phyloP scores from a whole-genome alignment of 78 protist genomes.

The Acrasis kona region DNA sequence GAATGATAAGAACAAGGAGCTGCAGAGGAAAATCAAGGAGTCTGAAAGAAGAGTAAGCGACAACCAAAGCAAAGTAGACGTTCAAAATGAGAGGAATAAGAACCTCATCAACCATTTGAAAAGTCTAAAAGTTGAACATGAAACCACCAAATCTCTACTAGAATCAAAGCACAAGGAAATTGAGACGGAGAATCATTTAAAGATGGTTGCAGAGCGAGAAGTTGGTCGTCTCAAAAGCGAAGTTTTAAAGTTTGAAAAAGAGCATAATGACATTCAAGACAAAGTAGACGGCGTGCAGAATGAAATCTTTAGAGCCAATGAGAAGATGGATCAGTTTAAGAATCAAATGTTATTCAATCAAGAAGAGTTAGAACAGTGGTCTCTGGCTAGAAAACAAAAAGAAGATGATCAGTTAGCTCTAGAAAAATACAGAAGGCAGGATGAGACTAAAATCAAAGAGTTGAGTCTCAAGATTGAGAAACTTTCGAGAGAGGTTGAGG shows the following conservation, averaged over 20 bases:
- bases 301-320: constrained; percentile 45
- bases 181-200: constrained; percentile 49
- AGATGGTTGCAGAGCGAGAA: constrained; percentile 48
- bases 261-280: constrained; percentile 26
- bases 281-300: constrained; percentile 30
- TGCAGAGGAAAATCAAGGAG: neutral
- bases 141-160: constrained; percentile 29
- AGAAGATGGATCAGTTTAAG: constrained; percentile 48
- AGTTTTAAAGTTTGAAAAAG: neutral
- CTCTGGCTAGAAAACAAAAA: constrained; percentile 48
- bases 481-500: constrained; percentile 20
- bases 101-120: constrained; percentile 46
- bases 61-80: neutral
- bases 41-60: neutral
- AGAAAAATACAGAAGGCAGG: neutral
- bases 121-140: constrained; percentile 31
- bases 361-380: constrained; percentile 62
- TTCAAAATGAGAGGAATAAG: constrained; percentile 1
- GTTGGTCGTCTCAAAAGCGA: constrained; percentile 23
- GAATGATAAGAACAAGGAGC: constrained; percentile 9
- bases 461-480: constrained; percentile 38
- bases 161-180: constrained; percentile 41
- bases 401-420: constrained; percentile 43
- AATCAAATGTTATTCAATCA: constrained; percentile 47
- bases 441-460: constrained; percentile 20